Percentiles rank a stretch among this genome's conserved stretches.
These are phyloP conservation scores for Mallotus repandus DNA, from an alignment of 441 rosid genomes.

Conservation along the genomic window DNA sequence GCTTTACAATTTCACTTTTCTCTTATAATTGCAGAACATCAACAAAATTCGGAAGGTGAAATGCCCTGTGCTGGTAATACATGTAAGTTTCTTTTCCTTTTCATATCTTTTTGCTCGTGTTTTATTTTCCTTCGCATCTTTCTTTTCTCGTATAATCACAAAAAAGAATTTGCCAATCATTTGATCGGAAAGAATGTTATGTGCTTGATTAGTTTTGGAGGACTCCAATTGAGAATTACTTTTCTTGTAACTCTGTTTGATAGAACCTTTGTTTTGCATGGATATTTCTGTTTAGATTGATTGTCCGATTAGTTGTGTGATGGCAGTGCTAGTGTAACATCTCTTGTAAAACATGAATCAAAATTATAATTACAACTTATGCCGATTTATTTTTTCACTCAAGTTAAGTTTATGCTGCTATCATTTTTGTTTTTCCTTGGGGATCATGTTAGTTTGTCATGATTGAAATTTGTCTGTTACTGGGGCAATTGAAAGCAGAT, in stretches of 20 bases:
- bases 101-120: background rate
- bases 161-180: background rate
- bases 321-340: too few species aligned
- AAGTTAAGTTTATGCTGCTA: too few species aligned
- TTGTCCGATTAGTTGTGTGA: background rate
- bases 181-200: background rate
- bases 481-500: too few species aligned
- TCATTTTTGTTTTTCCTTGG: too few species aligned
- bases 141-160: background rate
- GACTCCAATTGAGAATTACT: background rate
- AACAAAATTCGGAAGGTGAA: constrained; percentile 83
- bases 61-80: constrained; percentile 91
- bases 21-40: constrained; percentile 60
- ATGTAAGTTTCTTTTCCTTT: constrained; percentile 47
- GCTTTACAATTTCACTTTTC: constrained; percentile 13
- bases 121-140: background rate
- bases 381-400: too few species aligned
- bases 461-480: too few species aligned
- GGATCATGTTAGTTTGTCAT: too few species aligned
- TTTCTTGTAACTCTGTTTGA: background rate
- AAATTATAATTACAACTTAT: too few species aligned
- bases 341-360: too few species aligned
- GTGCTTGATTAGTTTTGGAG: background rate
- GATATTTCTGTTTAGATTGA: too few species aligned
- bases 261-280: too few species aligned